Evolutionary conservation across 2,329 filamentous ascomycete species (phyloP), one percentile per base, ranked within the genome.

Genomic region (Fusarium sp.): DNA sequence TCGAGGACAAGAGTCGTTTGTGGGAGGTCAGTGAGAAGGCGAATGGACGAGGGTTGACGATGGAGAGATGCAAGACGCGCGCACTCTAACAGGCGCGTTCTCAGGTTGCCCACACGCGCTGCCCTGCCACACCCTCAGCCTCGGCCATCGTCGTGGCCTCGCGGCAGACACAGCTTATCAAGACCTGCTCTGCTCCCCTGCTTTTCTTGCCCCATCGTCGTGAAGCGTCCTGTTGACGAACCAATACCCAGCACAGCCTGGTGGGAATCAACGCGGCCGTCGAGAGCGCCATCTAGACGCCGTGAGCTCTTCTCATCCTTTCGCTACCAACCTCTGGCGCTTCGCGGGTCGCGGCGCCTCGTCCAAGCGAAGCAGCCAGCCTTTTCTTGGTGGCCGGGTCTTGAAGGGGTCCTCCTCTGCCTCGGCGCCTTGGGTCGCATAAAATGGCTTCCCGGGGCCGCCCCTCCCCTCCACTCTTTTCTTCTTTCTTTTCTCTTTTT

Each of bases 401-500:
- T 65, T 25, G 20, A 48, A 61, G 25, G 65, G 48, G 48, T 30
- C 10, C 30, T 32, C 48, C 45, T 66, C 57, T 64, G 67, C 43
- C 64, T 76, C 67, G 54, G 64, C 68, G 43, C 72, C 64, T 75
- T 59, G 72, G 76, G 74, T 76, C 70, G 75, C 72, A 78, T 78
- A 74, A 78, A 78, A 61, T 74, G 73, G 23, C 68, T 71, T 64
- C 68, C 70, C 65, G 61, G 67, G 62, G 56, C 72, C 69, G 75
- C 69, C 76, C 76, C 75, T 64, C 62, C 68, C 65, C 67, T 66
- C 63, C 54, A 61, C 67, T 56, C 63, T 70, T 27, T 50, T 27
- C n/a, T 27, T 70, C 43, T 45, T 45, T 45, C 43, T 70, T 50
- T 66, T 72, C 60, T 65, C 72, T 69, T 66, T 65, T 48, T 52